Base-by-base conservation (phyloP, 805 yeast genomes). In the Vanderwaltozyma yarrowii region DNA sequence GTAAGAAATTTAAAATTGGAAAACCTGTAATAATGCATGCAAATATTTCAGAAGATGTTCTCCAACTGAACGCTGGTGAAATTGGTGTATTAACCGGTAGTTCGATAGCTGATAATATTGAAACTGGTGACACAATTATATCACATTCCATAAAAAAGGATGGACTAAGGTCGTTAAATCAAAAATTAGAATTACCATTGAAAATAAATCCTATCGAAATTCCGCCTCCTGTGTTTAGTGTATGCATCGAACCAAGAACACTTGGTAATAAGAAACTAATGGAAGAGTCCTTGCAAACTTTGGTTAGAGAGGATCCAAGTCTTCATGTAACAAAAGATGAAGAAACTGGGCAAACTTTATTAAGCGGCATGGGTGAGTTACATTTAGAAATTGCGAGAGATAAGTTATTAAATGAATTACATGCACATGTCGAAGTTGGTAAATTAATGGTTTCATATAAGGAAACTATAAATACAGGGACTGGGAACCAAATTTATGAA, bases 321-420 rank as follows among this genome's bases (percentile, higher is more conserved):
- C 66, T 92, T 43, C 73, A 75, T 23, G 71, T 85, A 7, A 61
- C 74, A 3, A 71, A 68, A 35, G 84, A 92, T 60, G 62, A 73
- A 17, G 96, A 92, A 64, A 80, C 94, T 31, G 92, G 92, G 61
- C 95, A 92, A 61, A 92, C 96, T 13, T 74, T 92, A 44, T 80
- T 92, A 54, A 83, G 95, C 40, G 98, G 98, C 49, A 88, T 89
- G 96, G 98, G 98, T 44, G 98, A 92, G 54, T 67, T 92, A 34
- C 98, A 92, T 62, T 67, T 92, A 35, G 97, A 92, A 48, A 87
- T 92, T 46, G 82, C 92, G 2, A 70, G 69, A 34, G 92, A 85
- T 50, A 68, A 96, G 39, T 68, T 87, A 30, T 62, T 84, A n/a
- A 73, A 73, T 31, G 95, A 86, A 41, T 69, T 87, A 70, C 80